Percentiles rank a stretch among this genome's conserved stretches.
Conservation (phyloP, 306 rosid species). For the Vigna mungo region DNA sequence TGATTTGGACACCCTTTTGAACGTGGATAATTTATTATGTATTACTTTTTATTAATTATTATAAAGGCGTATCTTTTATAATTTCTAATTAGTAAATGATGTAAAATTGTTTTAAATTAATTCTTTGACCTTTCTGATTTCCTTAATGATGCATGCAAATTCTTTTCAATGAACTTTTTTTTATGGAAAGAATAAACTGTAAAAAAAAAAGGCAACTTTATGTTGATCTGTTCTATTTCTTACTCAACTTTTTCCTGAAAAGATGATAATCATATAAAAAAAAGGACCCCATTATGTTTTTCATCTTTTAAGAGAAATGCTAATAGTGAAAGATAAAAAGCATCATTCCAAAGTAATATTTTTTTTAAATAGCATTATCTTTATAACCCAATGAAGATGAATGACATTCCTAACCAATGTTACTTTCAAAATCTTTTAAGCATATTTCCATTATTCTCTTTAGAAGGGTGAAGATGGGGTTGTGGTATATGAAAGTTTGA, state of each 20-base stretch:
- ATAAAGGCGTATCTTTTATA: neutral
- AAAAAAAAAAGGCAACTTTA: neutral
- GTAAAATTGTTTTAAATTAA: no score
- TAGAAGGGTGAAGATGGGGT: conserved; percentile 5
- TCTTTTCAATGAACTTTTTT: no score
- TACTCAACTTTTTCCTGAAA: neutral
- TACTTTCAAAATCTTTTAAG: neutral
- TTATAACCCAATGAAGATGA: neutral
- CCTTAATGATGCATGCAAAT: no score
- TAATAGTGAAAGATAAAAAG: neutral
- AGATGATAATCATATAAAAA: neutral
- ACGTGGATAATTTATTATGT: no score
- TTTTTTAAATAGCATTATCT: neutral
- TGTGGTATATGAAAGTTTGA: neutral
- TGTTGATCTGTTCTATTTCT: neutral
- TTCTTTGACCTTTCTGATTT: no score
- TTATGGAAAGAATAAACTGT: no score
- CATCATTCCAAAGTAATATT: neutral
- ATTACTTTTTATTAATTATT: no score
- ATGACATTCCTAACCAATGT: neutral
- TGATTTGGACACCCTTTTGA: no score
- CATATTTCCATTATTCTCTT: neutral
- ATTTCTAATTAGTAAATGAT: no score
- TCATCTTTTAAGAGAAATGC: neutral
- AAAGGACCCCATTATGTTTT: neutral